Base-by-base conservation (phyloP, 2,329 filamentous ascomycete genomes). In the Blastomyces parvus region DNA sequence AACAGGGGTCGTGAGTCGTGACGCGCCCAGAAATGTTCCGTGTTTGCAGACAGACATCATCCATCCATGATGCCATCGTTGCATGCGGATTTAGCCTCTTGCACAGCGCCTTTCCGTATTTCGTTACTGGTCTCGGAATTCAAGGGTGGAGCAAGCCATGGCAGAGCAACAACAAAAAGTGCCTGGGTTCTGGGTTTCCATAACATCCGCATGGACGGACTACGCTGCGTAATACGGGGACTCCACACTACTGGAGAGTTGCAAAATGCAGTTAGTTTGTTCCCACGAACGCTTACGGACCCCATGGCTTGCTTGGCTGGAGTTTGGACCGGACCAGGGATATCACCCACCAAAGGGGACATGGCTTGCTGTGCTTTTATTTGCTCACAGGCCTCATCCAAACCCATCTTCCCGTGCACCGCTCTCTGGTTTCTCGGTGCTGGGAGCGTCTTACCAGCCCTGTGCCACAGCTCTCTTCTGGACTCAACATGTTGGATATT, bases 31-130 rank as follows among this genome's bases (percentile, higher is more conserved):
- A 50, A 48, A 59, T 59, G 42, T 48, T 59, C 42, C 42, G 42
- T 59, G 42, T 59, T 59, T 59, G 42, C 42, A 59, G 58, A 59
- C 42, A 59, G 58, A 59, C 42, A 59, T 46, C 56, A 59, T 59
- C 46, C 56, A 48, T 36, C 13, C 55, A 58, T 58, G 33, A 58
- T 58, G 55, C 38, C 58, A 59, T 48, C 36, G 58, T 59, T 50
- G 58, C 58, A 48, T 59, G 58, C 42, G 19, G 58, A 48, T 48
- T 59, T 36, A 36, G 58, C 42, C 42, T 17, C 57, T n/a, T 30
- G 25, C 58, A 25, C 40, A 59, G 58, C 42, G 17, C 22, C 42
- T 36, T 59, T 33, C 58, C 27, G 25, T 59, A 59, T 59, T 36
- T 38, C 58, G 44, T 33, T 14, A 19, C 27, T 59, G 58, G 58